Conservation (phyloP, 495 filamentous ascomycete genomes). For the Talaromyces ruber region DNA sequence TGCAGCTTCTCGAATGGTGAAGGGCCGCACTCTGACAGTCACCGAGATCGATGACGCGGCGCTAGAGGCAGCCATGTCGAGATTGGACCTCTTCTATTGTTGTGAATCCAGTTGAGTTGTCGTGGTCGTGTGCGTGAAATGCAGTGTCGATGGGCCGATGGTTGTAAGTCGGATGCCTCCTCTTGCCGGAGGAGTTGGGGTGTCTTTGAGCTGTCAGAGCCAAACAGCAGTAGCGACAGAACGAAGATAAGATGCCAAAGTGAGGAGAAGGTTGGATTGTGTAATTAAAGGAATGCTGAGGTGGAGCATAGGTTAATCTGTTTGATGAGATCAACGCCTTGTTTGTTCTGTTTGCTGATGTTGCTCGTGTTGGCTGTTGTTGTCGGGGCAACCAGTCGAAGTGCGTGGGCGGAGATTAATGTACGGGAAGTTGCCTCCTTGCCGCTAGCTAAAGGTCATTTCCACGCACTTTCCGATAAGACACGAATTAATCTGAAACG, state of each 20-base stretch:
- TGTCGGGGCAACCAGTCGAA: not conserved
- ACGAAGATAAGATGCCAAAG: not conserved
- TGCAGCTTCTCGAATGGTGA: slow-evolving; percentile 62
- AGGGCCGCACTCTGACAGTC: slow-evolving; percentile 84
- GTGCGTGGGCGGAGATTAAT: not conserved
- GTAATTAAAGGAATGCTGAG: not conserved
- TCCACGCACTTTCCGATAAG: not conserved
- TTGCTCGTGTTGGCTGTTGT: not conserved
- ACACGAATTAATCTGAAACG: not conserved
- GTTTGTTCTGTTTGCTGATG: slow-evolving; percentile 1
- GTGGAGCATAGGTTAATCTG: slow-evolving; percentile 1
- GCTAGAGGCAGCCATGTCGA: slow-evolving; percentile 44
- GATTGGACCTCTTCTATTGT: not conserved
- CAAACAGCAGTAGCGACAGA: not conserved
- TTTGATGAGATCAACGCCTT: not conserved
- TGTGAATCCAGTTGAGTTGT: not conserved
- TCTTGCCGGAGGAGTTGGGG: not conserved
- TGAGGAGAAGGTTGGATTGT: not conserved
- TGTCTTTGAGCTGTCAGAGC: not conserved
- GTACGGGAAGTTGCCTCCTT: not conserved
- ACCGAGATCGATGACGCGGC: slow-evolving; percentile 64
- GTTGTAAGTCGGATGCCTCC: not conserved
- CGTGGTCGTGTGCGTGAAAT: not conserved
- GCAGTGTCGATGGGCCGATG: not conserved
- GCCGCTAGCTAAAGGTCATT: not conserved